A percentile compares a stretch with the other conserved stretches of the same genome.
These are phyloP conservation scores for Stromatinia cepivora DNA, from an alignment of 2,329 filamentous ascomycete genomes.

Conservation along the genomic window DNA sequence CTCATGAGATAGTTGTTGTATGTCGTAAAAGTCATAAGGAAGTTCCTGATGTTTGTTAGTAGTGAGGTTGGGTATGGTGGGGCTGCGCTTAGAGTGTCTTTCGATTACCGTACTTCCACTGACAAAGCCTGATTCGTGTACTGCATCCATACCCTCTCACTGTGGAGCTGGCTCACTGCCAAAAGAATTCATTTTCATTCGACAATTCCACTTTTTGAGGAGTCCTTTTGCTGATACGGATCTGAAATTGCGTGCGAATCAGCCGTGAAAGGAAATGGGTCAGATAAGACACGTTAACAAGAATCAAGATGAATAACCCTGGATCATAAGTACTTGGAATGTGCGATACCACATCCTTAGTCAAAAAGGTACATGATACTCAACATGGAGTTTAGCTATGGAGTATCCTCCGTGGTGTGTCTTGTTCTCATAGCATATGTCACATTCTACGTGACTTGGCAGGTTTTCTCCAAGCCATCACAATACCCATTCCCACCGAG, in stretches of 20 bases:
- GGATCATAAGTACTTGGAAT: not conserved
- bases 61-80: not conserved
- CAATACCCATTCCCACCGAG: conserved; percentile 34
- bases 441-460: not conserved
- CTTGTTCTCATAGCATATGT: not conserved
- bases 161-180: conserved; percentile 3
- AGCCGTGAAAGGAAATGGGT: not conserved
- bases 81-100: not conserved
- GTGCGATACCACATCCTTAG: not conserved
- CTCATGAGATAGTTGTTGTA: not conserved
- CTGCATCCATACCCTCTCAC: not conserved
- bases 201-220: not conserved
- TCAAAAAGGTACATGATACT: not conserved
- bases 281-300: not conserved
- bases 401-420: not conserved
- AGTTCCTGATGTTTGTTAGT: not conserved
- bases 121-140: not conserved
- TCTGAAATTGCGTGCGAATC: conserved; percentile 4
- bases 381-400: not conserved
- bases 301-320: not conserved
- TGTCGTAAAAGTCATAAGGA: not conserved
- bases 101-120: not conserved
- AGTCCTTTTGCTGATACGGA: not conserved
- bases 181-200: not conserved
- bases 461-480: not conserved